phyloP scores from a whole-genome alignment of 352 stramenopile species.

The Pythium aphanidermatum region DNA sequence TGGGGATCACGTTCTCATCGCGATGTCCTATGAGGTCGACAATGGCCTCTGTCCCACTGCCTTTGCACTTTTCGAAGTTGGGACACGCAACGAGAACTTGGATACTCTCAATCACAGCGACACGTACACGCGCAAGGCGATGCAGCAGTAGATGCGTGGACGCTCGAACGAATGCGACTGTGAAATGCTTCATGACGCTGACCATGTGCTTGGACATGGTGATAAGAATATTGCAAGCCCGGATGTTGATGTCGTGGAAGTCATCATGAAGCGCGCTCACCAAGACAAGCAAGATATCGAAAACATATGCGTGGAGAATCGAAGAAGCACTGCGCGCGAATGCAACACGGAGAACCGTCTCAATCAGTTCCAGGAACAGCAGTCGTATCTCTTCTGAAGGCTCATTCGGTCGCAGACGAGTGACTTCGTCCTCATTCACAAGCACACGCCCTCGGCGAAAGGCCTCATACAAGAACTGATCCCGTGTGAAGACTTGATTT shows the following conservation, averaged over 20 bases:
- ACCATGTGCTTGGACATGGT: slow-evolving; percentile 68
- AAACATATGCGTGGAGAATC: slow-evolving; percentile 77
- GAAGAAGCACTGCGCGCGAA: slow-evolving; percentile 53
- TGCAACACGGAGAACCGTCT: slow-evolving; percentile 40
- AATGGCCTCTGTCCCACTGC: slow-evolving; percentile 93
- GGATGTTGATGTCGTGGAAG: slow-evolving; percentile 84
- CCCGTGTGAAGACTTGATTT: slow-evolving; percentile 65
- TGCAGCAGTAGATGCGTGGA: slow-evolving; percentile 84
- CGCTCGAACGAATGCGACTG: slow-evolving; percentile 80
- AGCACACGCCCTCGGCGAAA: slow-evolving; percentile 70
- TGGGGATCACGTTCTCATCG: slow-evolving; percentile 93
- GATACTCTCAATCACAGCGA: slow-evolving; percentile 82
- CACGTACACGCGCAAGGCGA: slow-evolving; percentile 85
- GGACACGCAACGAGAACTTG: slow-evolving; percentile 76
- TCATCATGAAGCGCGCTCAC: slow-evolving; percentile 77
- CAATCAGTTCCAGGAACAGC: slow-evolving; percentile 45
- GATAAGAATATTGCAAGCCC: slow-evolving; percentile 43
- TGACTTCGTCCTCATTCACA: slow-evolving; percentile 34
- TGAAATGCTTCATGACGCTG: slow-evolving; percentile 93
- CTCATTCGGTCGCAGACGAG: slow-evolving; percentile 41
- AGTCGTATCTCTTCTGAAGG: slow-evolving; percentile 76
- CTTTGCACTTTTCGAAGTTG: slow-evolving; percentile 89
- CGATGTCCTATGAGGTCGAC: slow-evolving; percentile 91
- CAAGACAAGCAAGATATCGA: slow-evolving; percentile 65
- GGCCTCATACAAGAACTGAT: slow-evolving; percentile 61